Conservation (phyloP, 1,284 basidiomycete genomes). For the Laetiporus sulphureus region DNA sequence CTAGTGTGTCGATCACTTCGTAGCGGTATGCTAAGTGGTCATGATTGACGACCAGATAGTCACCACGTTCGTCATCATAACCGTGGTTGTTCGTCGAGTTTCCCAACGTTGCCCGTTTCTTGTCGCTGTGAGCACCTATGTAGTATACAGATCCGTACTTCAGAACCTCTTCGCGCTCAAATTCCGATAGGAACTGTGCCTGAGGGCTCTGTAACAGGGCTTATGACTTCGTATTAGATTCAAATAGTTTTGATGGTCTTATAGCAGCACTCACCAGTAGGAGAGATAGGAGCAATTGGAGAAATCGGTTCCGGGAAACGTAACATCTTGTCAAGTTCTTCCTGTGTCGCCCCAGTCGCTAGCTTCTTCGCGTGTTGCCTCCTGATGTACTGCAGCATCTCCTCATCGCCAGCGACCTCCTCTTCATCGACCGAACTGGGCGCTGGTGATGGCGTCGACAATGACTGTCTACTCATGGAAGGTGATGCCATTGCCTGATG, state of each 20-base stretch:
- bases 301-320: slow-evolving; percentile 88
- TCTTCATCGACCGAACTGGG: slow-evolving; percentile 82
- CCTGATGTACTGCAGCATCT: slow-evolving; percentile 93
- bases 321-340: slow-evolving; percentile 84
- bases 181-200: slow-evolving; percentile 68
- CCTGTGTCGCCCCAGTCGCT: slow-evolving; percentile 75
- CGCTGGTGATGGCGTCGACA: slow-evolving; percentile 76
- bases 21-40: slow-evolving; percentile 98
- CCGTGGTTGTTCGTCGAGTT: slow-evolving; percentile 86
- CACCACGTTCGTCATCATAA: slow-evolving; percentile 97
- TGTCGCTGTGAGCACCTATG: slow-evolving; percentile 73
- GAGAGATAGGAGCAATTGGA: slow-evolving; percentile 64
- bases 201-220: slow-evolving; percentile 58
- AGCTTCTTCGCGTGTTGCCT: slow-evolving; percentile 87
- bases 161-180: slow-evolving; percentile 88
- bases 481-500: slow-evolving; percentile 55
- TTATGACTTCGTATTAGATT: slow-evolving; percentile 23
- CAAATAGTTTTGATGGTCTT: slow-evolving; percentile 3
- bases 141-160: slow-evolving; percentile 86
- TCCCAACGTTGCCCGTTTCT: slow-evolving; percentile 72
- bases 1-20: slow-evolving; percentile 87
- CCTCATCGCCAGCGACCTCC: slow-evolving; percentile 87
- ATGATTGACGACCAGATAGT: slow-evolving; percentile 86
- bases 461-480: slow-evolving; percentile 66
- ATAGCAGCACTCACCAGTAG: slow-evolving; percentile 50